Percentiles rank a stretch among this genome's conserved stretches.
These are phyloP conservation scores for Zymoseptoria pseudotritici DNA, from an alignment of 2,329 filamentous ascomycete species.

Conservation along the genomic window DNA sequence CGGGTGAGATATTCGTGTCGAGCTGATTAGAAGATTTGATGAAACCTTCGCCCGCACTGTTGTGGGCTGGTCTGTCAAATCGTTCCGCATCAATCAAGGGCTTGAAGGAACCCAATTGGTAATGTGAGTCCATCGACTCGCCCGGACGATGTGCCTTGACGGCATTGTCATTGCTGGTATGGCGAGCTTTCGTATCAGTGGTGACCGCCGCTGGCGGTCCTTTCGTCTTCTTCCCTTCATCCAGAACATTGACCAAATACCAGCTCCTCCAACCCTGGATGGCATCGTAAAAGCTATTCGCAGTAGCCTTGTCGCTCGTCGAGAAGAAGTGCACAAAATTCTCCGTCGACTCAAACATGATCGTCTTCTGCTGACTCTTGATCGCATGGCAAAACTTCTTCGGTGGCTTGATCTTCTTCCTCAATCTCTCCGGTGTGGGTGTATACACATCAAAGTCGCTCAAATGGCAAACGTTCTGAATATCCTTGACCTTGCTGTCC, in stretches of 20 bases:
- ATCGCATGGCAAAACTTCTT: slow-evolving; percentile 81
- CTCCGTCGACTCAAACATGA: slow-evolving; percentile 70
- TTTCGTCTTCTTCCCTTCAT: slow-evolving; percentile 41
- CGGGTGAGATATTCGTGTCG: slow-evolving; percentile 18
- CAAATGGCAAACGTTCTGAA: slow-evolving; percentile 67
- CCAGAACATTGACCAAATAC: slow-evolving; percentile 73
- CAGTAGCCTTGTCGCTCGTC: slow-evolving; percentile 62
- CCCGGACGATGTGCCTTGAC: slow-evolving; percentile 19
- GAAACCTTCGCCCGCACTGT: slow-evolving; percentile 7
- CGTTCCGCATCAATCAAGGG: slow-evolving; percentile 58
- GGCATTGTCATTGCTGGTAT: slow-evolving; percentile 9
- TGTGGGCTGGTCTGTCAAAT: slow-evolving; percentile 41
- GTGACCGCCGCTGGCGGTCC: slow-evolving; percentile 25
- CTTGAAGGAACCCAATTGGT: slow-evolving; percentile 58
- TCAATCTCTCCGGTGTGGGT: slow-evolving; percentile 59
- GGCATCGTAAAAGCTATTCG: slow-evolving; percentile 60
- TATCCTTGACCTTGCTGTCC: slow-evolving; percentile 54
- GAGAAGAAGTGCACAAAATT: slow-evolving; percentile 92
- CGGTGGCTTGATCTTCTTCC: slow-evolving; percentile 69
- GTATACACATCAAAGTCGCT: slow-evolving; percentile 90
- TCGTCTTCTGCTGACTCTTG: slow-evolving; percentile 85
- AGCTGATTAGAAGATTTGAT: slow-evolving; percentile 19
- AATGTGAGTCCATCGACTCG: slow-evolving; percentile 44
- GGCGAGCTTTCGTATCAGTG: slow-evolving; percentile 24
- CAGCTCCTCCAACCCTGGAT: slow-evolving; percentile 83